Percentiles rank a stretch among this genome's conserved stretches.
Evolutionary conservation across 352 stramenopile species (phyloP).

Genomic region (Globisporangium megalacanthum): DNA sequence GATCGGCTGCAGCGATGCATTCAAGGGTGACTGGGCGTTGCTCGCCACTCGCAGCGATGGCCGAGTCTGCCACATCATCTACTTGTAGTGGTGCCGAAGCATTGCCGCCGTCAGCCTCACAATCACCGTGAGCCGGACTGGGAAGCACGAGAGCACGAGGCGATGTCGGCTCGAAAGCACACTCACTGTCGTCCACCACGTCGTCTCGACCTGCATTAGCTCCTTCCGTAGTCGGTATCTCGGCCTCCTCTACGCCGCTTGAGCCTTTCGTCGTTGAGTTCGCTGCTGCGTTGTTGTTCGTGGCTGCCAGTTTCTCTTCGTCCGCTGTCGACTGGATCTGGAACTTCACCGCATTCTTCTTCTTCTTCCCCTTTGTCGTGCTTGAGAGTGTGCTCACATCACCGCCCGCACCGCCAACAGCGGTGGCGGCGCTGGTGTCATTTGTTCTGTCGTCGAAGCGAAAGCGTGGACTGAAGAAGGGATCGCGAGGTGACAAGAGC

Average conservation of each 20-base stretch:
- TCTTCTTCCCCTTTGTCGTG: slow-evolving; percentile 4
- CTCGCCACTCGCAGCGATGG: too few relatives aligned
- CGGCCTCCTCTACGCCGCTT: not conserved
- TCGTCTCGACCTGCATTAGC: too few relatives aligned
- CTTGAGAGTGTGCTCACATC: not conserved
- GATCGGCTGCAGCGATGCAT: too few relatives aligned
- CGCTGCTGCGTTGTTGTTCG: not conserved
- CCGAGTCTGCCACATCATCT: too few relatives aligned
- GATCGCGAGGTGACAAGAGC: slow-evolving; percentile 36
- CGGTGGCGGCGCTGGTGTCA: not conserved
- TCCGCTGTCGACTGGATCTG: not conserved
- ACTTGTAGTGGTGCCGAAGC: too few relatives aligned
- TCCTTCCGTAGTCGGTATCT: too few relatives aligned
- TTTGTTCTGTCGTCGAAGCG: slow-evolving; percentile 23
- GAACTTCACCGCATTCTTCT: slow-evolving; percentile 10
- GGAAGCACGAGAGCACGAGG: too few relatives aligned
- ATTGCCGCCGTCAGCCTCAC: too few relatives aligned
- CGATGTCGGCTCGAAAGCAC: too few relatives aligned
- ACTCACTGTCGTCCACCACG: too few relatives aligned
- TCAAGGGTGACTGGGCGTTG: too few relatives aligned
- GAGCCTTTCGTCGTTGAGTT: not conserved
- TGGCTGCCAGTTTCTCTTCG: not conserved
- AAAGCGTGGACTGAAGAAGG: slow-evolving; percentile 67
- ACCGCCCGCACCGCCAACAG: not conserved
- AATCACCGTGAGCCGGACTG: too few relatives aligned